Conservation (phyloP, 768 basidiomycete species). For the Psilocybe subaeruginosa region DNA sequence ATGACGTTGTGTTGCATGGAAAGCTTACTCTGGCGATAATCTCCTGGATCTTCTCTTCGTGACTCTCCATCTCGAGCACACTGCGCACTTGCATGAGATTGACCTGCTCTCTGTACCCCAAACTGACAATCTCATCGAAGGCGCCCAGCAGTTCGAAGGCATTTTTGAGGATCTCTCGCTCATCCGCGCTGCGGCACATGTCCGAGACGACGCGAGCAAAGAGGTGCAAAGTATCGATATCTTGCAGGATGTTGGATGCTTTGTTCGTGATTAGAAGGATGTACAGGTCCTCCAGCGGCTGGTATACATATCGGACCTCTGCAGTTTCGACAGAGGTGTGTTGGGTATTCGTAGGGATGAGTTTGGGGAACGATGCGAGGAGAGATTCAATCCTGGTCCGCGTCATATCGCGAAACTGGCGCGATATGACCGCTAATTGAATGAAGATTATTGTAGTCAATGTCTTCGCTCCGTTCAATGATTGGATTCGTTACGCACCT, state of each 20-base stretch:
- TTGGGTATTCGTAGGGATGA: constrained; percentile 93
- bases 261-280: constrained; percentile 98
- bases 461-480: neutral
- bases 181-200: constrained; percentile 83
- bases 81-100: constrained; percentile 80
- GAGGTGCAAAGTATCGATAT: constrained; percentile 95
- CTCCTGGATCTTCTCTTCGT: constrained; percentile 95
- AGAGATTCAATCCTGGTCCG: constrained; percentile 93
- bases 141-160: constrained; percentile 93
- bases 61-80: constrained; percentile 87
- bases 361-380: constrained; percentile 95
- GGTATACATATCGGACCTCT: constrained; percentile 96
- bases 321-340: constrained; percentile 96
- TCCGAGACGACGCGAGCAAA: constrained; percentile 94
- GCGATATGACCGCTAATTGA: constrained; percentile 84
- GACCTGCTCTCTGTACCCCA: constrained; percentile 84
- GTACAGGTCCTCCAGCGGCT: constrained; percentile 95
- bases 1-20: neutral
- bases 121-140: constrained; percentile 94
- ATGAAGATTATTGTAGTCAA: neutral
- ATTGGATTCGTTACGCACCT: constrained; percentile 49
- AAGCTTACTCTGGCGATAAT: constrained; percentile 88
- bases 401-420: constrained; percentile 94
- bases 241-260: constrained; percentile 97
- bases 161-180: constrained; percentile 87